Percentiles rank a stretch among this genome's conserved stretches.
phyloP scores from a whole-genome alignment of 495 filamentous ascomycete species.

The Cairneyella variabilis region DNA sequence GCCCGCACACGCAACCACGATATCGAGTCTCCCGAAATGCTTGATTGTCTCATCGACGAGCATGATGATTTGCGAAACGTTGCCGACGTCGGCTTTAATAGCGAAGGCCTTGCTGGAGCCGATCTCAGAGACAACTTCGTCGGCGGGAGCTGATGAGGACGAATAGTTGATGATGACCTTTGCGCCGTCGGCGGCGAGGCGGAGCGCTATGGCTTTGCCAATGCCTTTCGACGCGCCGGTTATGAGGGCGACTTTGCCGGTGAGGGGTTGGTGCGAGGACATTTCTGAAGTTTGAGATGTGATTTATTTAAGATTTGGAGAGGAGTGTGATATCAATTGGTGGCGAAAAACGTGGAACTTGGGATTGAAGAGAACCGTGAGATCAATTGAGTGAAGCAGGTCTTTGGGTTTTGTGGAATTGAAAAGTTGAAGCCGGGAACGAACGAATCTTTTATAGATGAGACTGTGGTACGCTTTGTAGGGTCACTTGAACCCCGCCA shows the following conservation, averaged over 20 bases:
- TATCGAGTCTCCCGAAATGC: constrained; percentile 63
- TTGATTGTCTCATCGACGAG: constrained; percentile 58
- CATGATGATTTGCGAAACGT: constrained; percentile 52
- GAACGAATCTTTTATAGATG: background rate
- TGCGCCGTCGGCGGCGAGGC: constrained; percentile 54
- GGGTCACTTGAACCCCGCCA: background rate
- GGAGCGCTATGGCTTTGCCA: constrained; percentile 53
- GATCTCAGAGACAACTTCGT: constrained; percentile 49
- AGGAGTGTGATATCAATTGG: too few relatives aligned
- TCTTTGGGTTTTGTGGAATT: background rate
- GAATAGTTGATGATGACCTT: constrained; percentile 63
- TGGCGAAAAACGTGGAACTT: too few relatives aligned
- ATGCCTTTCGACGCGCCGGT: constrained; percentile 69
- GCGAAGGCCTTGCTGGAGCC: constrained; percentile 48
- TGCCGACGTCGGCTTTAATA: constrained; percentile 61
- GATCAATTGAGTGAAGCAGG: too few relatives aligned
- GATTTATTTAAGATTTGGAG: too few relatives aligned
- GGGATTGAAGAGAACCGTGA: too few relatives aligned
- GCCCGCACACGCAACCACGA: constrained; percentile 60
- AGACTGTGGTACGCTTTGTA: background rate
- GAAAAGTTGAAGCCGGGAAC: background rate
- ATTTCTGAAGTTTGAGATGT: constrained; percentile 13
- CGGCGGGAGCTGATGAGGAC: constrained; percentile 47
- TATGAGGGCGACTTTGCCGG: constrained; percentile 58
- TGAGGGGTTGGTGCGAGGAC: constrained; percentile 31